phyloP scores from a whole-genome alignment of 768 basidiomycete genomes.

The Boletus rufocinnamomeus region DNA sequence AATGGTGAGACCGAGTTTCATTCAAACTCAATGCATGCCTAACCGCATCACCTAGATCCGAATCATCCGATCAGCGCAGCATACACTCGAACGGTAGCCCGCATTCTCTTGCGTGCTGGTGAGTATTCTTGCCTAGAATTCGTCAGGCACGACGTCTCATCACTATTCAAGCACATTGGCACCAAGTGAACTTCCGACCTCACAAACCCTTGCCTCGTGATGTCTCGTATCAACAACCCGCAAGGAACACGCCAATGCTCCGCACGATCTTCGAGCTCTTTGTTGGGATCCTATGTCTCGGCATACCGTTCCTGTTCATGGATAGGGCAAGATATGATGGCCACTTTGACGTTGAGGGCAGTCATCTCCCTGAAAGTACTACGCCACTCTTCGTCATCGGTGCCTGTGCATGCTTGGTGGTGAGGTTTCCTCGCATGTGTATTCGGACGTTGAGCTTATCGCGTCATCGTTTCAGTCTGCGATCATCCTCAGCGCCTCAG shows the following conservation, averaged over 20 bases:
- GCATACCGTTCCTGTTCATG: slow-evolving; percentile 77
- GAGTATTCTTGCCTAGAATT: slow-evolving; percentile 28
- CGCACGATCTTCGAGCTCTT: slow-evolving; percentile 59
- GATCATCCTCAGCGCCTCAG: slow-evolving; percentile 76
- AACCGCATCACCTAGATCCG: slow-evolving; percentile 16
- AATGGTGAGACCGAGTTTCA: slow-evolving; percentile 26
- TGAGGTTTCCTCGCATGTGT: slow-evolving; percentile 37
- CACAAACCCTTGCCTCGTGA: slow-evolving; percentile 65
- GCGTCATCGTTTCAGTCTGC: slow-evolving; percentile 56
- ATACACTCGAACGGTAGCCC: slow-evolving; percentile 65
- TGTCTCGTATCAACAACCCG: slow-evolving; percentile 33
- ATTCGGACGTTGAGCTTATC: slow-evolving; percentile 4
- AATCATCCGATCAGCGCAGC: slow-evolving; percentile 37
- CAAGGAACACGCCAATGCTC: slow-evolving; percentile 40
- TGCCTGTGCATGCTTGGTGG: slow-evolving; percentile 65
- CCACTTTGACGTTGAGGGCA: slow-evolving; percentile 58
- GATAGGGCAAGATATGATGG: slow-evolving; percentile 49
- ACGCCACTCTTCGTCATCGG: slow-evolving; percentile 65
- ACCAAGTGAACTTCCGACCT: slow-evolving; percentile 69
- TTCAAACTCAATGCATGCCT: neutral
- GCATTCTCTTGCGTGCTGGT: slow-evolving; percentile 71
- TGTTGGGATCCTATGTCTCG: slow-evolving; percentile 66
- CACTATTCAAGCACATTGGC: slow-evolving; percentile 54
- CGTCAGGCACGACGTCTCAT: slow-evolving; percentile 2
- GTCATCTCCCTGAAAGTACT: slow-evolving; percentile 46